Evolutionary conservation across 768 basidiomycete species (phyloP).

Genomic region (Solioccasus polychromus): DNA sequence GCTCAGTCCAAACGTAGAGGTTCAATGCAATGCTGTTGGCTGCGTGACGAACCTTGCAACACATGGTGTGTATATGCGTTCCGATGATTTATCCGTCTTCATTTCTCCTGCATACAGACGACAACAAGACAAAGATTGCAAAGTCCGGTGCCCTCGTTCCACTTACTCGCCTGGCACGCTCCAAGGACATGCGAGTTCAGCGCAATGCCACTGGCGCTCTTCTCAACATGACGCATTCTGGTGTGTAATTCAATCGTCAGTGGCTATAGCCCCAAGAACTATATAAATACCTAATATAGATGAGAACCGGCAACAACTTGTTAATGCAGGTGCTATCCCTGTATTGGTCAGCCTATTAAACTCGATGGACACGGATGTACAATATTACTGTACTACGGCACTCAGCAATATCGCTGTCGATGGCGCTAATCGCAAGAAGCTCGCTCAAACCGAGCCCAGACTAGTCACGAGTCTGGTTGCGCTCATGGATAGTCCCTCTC

Average conservation of each 20-base stretch:
- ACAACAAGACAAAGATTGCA: slow-evolving; percentile 99
- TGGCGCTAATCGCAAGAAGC: slow-evolving; percentile 89
- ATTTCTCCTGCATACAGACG: slow-evolving; percentile 53
- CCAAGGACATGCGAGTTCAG: slow-evolving; percentile 99
- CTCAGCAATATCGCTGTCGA: slow-evolving; percentile 98
- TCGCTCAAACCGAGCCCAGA: slow-evolving; percentile 92
- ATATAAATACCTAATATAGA: slow-evolving; percentile 46
- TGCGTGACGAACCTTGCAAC: slow-evolving; percentile 99
- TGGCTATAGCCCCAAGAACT: neutral
- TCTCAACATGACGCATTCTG: slow-evolving; percentile 99
- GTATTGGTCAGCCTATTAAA: slow-evolving; percentile 93
- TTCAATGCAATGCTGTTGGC: slow-evolving; percentile 99
- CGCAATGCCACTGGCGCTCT: slow-evolving; percentile 97
- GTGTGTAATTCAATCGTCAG: slow-evolving; percentile 40
- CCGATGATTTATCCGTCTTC: slow-evolving; percentile 3
- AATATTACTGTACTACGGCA: slow-evolving; percentile 99
- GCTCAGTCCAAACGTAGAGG: slow-evolving; percentile 98
- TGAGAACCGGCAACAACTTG: slow-evolving; percentile 97
- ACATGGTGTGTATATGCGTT: slow-evolving; percentile 62
- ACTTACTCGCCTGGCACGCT: slow-evolving; percentile 90
- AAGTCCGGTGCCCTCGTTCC: slow-evolving; percentile 99
- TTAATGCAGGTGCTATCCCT: slow-evolving; percentile 97
- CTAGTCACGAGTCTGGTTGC: slow-evolving; percentile 90
- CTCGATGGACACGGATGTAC: slow-evolving; percentile 97
- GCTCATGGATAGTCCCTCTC: slow-evolving; percentile 94